Base-by-base conservation (phyloP, 2,329 filamentous ascomycete genomes). In the Dactylonectria macrodidyma region DNA sequence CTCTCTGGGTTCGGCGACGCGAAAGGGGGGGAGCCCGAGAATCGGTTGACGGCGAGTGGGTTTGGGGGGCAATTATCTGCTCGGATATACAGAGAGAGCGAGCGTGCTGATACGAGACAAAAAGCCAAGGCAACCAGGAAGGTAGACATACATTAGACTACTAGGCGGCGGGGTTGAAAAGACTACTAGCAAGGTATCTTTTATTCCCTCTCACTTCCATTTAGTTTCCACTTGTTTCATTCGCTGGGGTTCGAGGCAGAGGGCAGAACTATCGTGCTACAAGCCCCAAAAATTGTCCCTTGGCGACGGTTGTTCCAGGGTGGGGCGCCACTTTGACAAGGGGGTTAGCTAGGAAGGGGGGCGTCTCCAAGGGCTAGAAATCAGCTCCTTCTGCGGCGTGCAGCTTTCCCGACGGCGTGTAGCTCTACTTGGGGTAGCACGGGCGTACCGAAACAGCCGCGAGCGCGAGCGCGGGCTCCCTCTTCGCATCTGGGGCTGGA, bases 201-300 rank as follows among this genome's bases (percentile, higher is more conserved):
- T 47, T 47, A n/a, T 41, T 41, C 14, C 36, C 26, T 30, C 41
- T 44, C 46, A 54, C 50, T 54, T 54, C 19, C 50, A 52, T 33
- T 54, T 54, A 12, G 33, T 36, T 36, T 34, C 33, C 30, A 33
- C 50, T 36, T 36, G 50, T 54, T n/a, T 54, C 30, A 54, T 54
- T 54, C 50, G 50, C 22, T 33, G 16, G 50, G 50, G 50, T 36
- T 54, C 50, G 50, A 54, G 50, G 30, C n/a, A 54, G 50, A 30
- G 26, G 26, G 50, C 59, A 33, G 51, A 55, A 55, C 59, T 62
- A 62, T 62, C 48, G 50, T 62, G 59, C 34, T 62, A 62, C 51
- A 56, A 56, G 51, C 46, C 59, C 41, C 59, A 56, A 48, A 30
- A 30, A 7, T 30, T 30, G 26, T 30, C 26, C 50, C 50, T 44